These are phyloP conservation scores for Platanus orientalis DNA, from an alignment of 164 flowering plant genomes.

Conservation along the genomic window DNA sequence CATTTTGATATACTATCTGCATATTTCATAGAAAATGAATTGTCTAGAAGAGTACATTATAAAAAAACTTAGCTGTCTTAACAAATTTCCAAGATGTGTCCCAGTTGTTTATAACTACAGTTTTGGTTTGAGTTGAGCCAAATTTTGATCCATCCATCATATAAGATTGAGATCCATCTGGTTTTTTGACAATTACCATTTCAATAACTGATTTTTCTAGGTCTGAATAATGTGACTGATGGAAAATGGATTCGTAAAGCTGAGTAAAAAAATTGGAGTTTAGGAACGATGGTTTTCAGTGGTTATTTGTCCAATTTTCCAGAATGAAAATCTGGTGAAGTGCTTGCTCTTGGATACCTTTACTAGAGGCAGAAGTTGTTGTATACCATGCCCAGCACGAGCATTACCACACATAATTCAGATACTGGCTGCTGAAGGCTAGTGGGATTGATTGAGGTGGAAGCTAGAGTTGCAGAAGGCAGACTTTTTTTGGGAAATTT, in stretches of 20 bases:
- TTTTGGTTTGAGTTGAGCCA: background rate
- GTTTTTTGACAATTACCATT: background rate
- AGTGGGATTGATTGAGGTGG: slow-evolving; percentile 76
- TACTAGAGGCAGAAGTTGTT: slow-evolving; percentile 92
- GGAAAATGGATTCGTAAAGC: background rate
- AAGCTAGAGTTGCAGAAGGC: slow-evolving; percentile 58
- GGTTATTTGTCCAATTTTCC: slow-evolving; percentile 1
- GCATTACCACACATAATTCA: slow-evolving; percentile 82
- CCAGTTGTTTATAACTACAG: background rate
- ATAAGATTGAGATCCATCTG: background rate
- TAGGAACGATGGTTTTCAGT: too few relatives aligned
- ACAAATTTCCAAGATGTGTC: too few relatives aligned
- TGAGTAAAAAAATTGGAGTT: background rate
- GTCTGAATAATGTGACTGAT: background rate
- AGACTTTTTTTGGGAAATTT: slow-evolving; percentile 71
- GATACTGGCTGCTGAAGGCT: slow-evolving; percentile 76
- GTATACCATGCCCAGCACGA: slow-evolving; percentile 86
- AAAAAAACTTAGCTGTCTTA: too few relatives aligned
- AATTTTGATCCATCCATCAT: background rate
- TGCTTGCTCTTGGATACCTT: slow-evolving; percentile 92
- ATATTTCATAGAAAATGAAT: too few relatives aligned
- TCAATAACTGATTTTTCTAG: background rate
- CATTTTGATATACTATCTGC: too few relatives aligned
- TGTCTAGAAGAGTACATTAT: too few relatives aligned
- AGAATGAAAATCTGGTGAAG: slow-evolving; percentile 92